Percentiles rank a stretch among this genome's conserved stretches.
Evolutionary conservation across 768 basidiomycete genomes (phyloP).

Genomic region (Omphalotus guepiniiformis): DNA sequence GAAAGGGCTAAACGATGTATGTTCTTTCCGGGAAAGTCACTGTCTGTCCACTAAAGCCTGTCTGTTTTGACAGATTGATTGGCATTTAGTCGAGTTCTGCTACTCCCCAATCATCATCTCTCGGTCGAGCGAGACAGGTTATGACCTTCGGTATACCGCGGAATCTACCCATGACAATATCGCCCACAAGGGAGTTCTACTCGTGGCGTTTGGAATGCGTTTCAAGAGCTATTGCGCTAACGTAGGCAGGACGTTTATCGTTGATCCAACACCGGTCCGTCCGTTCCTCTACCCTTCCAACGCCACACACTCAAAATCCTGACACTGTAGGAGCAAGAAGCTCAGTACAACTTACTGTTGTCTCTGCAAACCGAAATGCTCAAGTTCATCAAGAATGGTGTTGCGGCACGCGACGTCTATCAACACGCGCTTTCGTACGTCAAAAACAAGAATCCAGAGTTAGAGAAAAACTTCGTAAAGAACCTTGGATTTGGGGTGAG

Average conservation of each 20-base stretch:
- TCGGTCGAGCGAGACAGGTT: slow-evolving; percentile 74
- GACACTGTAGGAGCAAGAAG: slow-evolving; percentile 79
- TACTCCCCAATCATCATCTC: slow-evolving; percentile 97
- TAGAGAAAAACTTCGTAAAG: slow-evolving; percentile 85
- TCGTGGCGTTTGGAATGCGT: slow-evolving; percentile 83
- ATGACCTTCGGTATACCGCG: slow-evolving; percentile 84
- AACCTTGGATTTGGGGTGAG: slow-evolving; percentile 86
- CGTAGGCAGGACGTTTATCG: slow-evolving; percentile 91
- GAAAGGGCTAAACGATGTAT: slow-evolving; percentile 67
- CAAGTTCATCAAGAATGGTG: slow-evolving; percentile 74
- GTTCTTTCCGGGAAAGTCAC: no score
- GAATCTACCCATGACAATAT: slow-evolving; percentile 82
- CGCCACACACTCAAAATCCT: no score
- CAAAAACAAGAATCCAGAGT: slow-evolving; percentile 71
- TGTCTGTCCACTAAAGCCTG: slow-evolving; percentile 1
- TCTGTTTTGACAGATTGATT: slow-evolving; percentile 63
- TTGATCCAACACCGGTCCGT: slow-evolving; percentile 81
- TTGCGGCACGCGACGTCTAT: slow-evolving; percentile 76
- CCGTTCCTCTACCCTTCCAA: not conserved
- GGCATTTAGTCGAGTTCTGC: slow-evolving; percentile 86
- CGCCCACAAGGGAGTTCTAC: slow-evolving; percentile 82
- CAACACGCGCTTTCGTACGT: slow-evolving; percentile 66
- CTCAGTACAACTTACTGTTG: slow-evolving; percentile 75
- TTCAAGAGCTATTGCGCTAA: slow-evolving; percentile 94
- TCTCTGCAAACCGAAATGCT: slow-evolving; percentile 75